phyloP scores from a whole-genome alignment of 495 filamentous ascomycete genomes.

The Tuber indicum region DNA sequence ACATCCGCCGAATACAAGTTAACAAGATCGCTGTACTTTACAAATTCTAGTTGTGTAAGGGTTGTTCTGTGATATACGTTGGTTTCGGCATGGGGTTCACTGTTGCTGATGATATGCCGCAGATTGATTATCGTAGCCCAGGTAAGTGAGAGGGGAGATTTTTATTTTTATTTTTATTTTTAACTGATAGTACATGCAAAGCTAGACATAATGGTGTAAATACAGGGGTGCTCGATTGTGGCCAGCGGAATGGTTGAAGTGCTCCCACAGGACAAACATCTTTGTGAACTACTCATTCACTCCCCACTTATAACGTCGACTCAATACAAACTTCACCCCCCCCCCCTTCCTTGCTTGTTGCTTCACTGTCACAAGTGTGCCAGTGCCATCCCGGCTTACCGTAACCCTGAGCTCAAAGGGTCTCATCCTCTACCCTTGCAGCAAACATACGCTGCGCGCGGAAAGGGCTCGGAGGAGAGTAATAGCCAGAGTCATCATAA shows the following conservation, averaged over 20 bases:
- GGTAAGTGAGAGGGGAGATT: background rate
- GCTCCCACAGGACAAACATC: no score
- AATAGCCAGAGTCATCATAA: no score
- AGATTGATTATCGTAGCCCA: background rate
- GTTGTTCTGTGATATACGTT: background rate
- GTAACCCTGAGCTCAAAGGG: background rate
- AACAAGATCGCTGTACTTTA: background rate
- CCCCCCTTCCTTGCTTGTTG: background rate
- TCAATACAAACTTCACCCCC: background rate
- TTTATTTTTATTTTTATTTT: background rate
- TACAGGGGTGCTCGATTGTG: background rate
- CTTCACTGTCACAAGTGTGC: background rate
- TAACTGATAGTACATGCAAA: background rate
- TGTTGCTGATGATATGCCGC: background rate
- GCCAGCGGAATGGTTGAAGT: background rate
- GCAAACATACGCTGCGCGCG: no score
- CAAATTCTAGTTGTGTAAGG: background rate
- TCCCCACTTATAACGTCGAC: background rate
- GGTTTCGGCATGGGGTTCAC: background rate
- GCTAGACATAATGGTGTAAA: background rate
- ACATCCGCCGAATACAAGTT: no score
- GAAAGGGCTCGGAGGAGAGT: no score
- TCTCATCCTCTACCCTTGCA: background rate
- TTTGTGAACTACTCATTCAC: no score
- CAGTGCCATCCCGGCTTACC: background rate